Evolutionary conservation across 1,284 basidiomycete species (phyloP), one percentile per base, ranked within the genome.

Genomic region (Puccinia horiana): DNA sequence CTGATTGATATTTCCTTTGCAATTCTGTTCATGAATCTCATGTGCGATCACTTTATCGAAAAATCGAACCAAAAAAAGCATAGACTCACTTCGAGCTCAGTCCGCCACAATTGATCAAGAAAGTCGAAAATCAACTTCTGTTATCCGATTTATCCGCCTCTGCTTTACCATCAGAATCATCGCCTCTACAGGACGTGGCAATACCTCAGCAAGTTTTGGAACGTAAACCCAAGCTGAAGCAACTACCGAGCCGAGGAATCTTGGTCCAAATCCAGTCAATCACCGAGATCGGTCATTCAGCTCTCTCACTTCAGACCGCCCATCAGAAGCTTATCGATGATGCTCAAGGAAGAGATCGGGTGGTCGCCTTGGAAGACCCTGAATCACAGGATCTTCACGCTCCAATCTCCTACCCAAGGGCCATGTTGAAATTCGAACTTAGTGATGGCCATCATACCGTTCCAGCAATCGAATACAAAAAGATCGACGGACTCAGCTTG

Each of bases 101-200:
- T 0, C 73, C 73, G 18, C 44, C 72, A 1, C 81, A 80, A 9
- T 70, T 85, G 49, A 85, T 84, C 81, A 84, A 85, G 61, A 69
- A 77, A 9, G 82, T 85, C 49, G 84, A 85, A 56, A 75, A 72
- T 23, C 84, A 85, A 77, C 82, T 85, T 12, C 74, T 85, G n/a
- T 81, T 83, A 40, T 85, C 84, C 14, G 83, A 84, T 77, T 76
- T 85, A 35, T 81, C 83, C 23, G 77, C 82, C 63, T 85, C 84
- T 0, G 74, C 83, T 67, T 18, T 65, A 20, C 29, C 69, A n/a
- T 32, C 61, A 16, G 20, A 75, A 6, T 56, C n/a, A 0, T 20
- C 65, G 14, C 49, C 47, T 1, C 37, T 67, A 26, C 52, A 29
- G 67, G 72, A 29, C 44, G 32, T 73, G 20, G 26, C 1, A 18